Conservation (phyloP, 2,329 filamentous ascomycete species). For the Exophiala sp. region DNA sequence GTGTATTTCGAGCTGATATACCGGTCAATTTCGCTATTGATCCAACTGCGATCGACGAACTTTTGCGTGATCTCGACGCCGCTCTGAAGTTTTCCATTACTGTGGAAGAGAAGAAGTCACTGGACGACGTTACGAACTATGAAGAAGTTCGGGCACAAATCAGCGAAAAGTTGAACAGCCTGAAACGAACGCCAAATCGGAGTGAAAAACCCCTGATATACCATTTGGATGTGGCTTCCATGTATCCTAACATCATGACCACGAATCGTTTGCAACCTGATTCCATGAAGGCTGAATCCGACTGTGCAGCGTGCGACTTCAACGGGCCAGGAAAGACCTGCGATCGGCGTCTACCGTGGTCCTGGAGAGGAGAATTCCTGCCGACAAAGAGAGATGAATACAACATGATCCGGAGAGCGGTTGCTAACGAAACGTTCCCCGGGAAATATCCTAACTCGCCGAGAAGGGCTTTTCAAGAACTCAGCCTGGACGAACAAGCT, state of each 20-base stretch:
- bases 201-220: conserved; percentile 87
- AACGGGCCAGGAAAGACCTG: conserved; percentile 96
- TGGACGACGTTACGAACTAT: conserved; percentile 75
- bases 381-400: conserved; percentile 96
- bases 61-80: conserved; percentile 77
- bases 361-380: conserved; percentile 95
- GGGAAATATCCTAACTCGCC: conserved; percentile 67
- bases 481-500: conserved; percentile 77
- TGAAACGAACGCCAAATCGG: conserved; percentile 79
- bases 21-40: conserved; percentile 93
- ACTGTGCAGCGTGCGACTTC: conserved; percentile 97
- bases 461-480: conserved; percentile 68
- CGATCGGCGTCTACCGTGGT: conserved; percentile 88
- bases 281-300: conserved; percentile 96
- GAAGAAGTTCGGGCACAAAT: conserved; percentile 83
- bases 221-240: conserved; percentile 95
- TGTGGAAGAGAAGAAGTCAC: conserved; percentile 74
- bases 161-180: conserved; percentile 57
- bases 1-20: conserved; percentile 93
- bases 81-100: conserved; percentile 82
- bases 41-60: conserved; percentile 77
- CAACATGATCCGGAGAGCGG: conserved; percentile 92
- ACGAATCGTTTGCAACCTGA: conserved; percentile 96
- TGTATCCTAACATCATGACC: conserved; percentile 99
- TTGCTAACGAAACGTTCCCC: conserved; percentile 90